Conservation (phyloP, 257 asterid genomes). For the Asclepias syriaca region DNA sequence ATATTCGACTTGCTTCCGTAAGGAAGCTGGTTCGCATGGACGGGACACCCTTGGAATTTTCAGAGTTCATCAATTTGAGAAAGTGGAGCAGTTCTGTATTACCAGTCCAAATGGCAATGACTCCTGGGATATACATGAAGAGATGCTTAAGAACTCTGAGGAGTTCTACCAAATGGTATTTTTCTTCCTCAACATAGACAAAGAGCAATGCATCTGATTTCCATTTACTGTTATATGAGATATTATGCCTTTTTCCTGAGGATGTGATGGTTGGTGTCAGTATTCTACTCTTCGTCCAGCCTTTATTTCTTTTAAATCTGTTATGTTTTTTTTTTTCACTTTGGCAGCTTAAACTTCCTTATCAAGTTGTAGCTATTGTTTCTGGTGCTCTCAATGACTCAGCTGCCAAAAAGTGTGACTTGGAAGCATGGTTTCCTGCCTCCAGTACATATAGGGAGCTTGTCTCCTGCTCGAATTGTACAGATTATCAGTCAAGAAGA, state of each 20-base stretch:
- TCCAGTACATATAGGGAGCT: constrained; percentile 79
- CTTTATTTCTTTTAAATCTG: not conserved
- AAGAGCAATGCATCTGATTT: not conserved
- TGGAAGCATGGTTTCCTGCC: constrained; percentile 98
- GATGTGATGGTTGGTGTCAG: not conserved
- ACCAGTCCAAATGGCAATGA: constrained; percentile 76
- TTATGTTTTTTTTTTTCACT: not conserved
- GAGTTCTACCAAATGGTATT: constrained; percentile 76
- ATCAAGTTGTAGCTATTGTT: constrained; percentile 79
- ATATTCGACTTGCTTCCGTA: constrained; percentile 86
- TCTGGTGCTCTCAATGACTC: constrained; percentile 96
- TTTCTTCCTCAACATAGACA: not conserved
- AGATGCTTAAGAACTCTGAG: constrained; percentile 85
- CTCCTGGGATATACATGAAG: constrained; percentile 96
- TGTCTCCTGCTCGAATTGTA: constrained; percentile 97
- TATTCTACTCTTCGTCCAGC: not conserved
- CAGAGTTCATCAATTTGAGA: constrained; percentile 93
- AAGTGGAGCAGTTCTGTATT: constrained; percentile 88
- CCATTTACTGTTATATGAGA: not conserved
- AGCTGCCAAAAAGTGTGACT: constrained; percentile 92
- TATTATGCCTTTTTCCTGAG: not conserved
- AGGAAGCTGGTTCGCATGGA: constrained; percentile 99
- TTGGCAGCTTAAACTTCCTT: constrained; percentile 75
- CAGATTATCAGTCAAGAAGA: constrained; percentile 85
- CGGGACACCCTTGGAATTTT: constrained; percentile 92